phyloP scores from a whole-genome alignment of 306 rosid genomes.

The Coriaria nepalensis region DNA sequence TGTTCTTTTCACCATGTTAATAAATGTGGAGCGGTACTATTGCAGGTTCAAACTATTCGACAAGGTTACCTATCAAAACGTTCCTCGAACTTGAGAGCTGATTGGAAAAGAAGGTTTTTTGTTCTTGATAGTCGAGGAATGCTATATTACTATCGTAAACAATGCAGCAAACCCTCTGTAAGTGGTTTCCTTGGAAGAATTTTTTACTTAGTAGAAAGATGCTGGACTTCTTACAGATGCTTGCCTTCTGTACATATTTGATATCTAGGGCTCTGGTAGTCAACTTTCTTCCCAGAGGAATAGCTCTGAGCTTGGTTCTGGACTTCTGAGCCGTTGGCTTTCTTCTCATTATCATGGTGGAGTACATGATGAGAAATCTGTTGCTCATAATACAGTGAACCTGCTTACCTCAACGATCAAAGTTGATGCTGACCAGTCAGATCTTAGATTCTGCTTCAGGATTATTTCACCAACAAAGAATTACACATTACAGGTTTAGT shows the following conservation, averaged over 20 bases:
- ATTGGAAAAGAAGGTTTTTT: conserved; percentile 99
- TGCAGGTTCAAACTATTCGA: conserved; percentile 95
- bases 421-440: conserved; percentile 99
- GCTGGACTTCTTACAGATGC: conserved; percentile 8
- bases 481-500: conserved; percentile 86
- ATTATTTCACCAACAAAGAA: conserved; percentile 98
- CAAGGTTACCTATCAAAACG: conserved; percentile 99
- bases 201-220: conserved; percentile 8
- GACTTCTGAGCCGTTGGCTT: conserved; percentile 94
- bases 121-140: conserved; percentile 99
- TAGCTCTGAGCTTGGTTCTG: conserved; percentile 99
- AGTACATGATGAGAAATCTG: conserved; percentile 98
- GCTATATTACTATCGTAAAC: conserved; percentile 97
- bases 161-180: conserved; percentile 84
- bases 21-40: conserved; percentile 1
- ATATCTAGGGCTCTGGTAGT: conserved; percentile 56
- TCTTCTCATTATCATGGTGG: conserved; percentile 98
- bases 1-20: conserved; percentile 7
- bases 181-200: conserved; percentile 24
- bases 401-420: conserved; percentile 96
- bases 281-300: conserved; percentile 90
- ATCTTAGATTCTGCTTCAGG: conserved; percentile 94
- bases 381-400: conserved; percentile 97
- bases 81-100: conserved; percentile 92
- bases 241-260: conserved; percentile 13